Conservation (phyloP, 495 filamentous ascomycete species). For the Oleoguttula mirabilis region DNA sequence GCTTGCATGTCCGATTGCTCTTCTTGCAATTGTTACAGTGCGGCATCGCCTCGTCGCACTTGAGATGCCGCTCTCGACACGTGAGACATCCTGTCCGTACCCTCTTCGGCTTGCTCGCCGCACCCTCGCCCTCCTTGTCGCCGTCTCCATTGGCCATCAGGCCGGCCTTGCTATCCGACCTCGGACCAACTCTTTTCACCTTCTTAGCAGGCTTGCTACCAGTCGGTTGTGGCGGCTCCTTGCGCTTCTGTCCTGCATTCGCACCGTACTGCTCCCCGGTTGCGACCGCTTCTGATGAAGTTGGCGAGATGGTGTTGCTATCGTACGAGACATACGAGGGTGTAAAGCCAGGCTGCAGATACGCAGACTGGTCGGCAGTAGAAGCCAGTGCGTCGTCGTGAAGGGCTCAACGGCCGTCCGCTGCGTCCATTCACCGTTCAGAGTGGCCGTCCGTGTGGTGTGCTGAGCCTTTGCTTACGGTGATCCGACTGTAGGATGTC, state of each 20-base stretch:
- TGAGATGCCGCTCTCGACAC: constrained; percentile 45
- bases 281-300: constrained; percentile 7
- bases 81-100: constrained; percentile 35
- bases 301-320: constrained; percentile 5
- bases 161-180: constrained; percentile 11
- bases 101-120: constrained; percentile 27
- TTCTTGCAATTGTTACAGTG: constrained; percentile 82
- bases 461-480: too few relatives aligned
- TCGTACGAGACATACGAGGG: constrained; percentile 2
- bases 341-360: constrained; percentile 11
- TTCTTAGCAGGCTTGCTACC: constrained; percentile 14
- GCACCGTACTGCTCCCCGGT: neutral
- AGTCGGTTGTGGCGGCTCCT: constrained; percentile 5
- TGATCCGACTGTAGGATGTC: too few relatives aligned
- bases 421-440: neutral
- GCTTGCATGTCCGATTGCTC: constrained; percentile 71
- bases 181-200: constrained; percentile 7
- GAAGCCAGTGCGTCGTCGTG: neutral
- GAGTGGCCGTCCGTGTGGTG: too few relatives aligned
- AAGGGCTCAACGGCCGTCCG: neutral
- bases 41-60: constrained; percentile 73
- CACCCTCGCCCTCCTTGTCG: constrained; percentile 16
- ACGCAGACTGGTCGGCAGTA: constrained; percentile 6
- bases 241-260: constrained; percentile 7
- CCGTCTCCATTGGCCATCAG: constrained; percentile 5